Percentiles rank a stretch among this genome's conserved stretches.
These are phyloP conservation scores for Citrus glauca DNA, from an alignment of 345 rosid genomes.

Conservation along the genomic window DNA sequence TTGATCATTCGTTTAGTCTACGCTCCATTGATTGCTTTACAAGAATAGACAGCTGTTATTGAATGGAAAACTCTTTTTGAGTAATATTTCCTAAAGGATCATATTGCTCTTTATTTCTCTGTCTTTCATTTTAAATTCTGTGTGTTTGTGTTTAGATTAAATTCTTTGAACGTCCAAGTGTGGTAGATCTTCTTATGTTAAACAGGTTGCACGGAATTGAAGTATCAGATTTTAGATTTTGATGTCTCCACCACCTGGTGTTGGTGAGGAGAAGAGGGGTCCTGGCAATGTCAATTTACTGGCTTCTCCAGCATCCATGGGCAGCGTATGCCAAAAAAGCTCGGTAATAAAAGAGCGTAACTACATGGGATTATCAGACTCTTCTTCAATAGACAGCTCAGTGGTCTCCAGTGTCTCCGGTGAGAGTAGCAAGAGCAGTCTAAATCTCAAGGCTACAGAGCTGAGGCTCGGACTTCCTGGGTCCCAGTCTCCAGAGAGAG, in stretches of 20 bases:
- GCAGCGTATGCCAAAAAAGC: slow-evolving; percentile 37
- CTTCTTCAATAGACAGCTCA: slow-evolving; percentile 46
- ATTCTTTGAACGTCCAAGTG: too few relatives aligned
- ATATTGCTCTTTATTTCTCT: background rate
- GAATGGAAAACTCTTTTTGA: background rate
- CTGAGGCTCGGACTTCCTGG: slow-evolving; percentile 76
- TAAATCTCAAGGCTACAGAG: slow-evolving; percentile 64
- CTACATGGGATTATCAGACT: slow-evolving; percentile 52
- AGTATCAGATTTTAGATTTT: slow-evolving; percentile 16
- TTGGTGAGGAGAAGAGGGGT: slow-evolving; percentile 44
- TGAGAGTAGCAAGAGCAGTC: slow-evolving; percentile 27
- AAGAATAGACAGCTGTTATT: slow-evolving; percentile 12
- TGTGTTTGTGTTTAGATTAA: background rate
- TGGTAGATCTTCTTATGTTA: background rate
- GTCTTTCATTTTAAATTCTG: background rate
- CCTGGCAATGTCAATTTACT: slow-evolving; percentile 36
- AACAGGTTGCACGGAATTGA: slow-evolving; percentile 21
- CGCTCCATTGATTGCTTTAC: slow-evolving; percentile 12
- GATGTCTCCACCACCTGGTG: slow-evolving; percentile 55
- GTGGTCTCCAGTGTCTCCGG: slow-evolving; percentile 17
- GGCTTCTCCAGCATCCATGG: slow-evolving; percentile 40
- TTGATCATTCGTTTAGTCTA: background rate
- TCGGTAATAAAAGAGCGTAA: slow-evolving; percentile 42
- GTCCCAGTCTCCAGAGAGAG: slow-evolving; percentile 57
- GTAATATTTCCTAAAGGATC: background rate